phyloP scores from a whole-genome alignment of 768 basidiomycete genomes.

The Xerocomellus intermedius region DNA sequence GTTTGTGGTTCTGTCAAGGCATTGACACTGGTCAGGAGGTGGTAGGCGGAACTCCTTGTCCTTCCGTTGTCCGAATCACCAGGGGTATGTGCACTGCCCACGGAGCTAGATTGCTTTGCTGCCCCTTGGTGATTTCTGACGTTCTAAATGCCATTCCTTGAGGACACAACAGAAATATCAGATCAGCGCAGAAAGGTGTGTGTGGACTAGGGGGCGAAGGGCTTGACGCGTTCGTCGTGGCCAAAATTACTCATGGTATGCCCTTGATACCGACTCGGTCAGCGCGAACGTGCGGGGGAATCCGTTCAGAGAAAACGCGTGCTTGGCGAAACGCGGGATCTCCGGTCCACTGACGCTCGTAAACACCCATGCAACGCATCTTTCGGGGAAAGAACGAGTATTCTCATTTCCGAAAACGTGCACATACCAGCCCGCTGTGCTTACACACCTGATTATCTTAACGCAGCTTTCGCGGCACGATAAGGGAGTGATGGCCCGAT shows the following conservation, averaged over 20 bases:
- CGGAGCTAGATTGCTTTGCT: conserved; percentile 10
- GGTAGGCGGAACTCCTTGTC: conserved; percentile 1
- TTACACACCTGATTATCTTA: conserved; percentile 16
- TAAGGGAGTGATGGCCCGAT: conserved; percentile 9
- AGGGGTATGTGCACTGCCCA: conserved; percentile 12
- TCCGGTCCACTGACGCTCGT: conserved; percentile 10
- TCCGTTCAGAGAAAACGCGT: conserved; percentile 5
- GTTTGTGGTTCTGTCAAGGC: conserved; percentile 5
- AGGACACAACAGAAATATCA: conserved; percentile 15
- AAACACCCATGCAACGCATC: conserved; percentile 11
- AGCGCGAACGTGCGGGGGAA: not conserved
- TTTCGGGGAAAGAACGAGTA: conserved; percentile 5
- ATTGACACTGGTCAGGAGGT: not conserved
- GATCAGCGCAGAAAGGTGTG: conserved; percentile 13
- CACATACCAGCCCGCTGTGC: not conserved
- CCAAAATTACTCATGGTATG: not conserved
- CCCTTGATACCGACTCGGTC: not conserved
- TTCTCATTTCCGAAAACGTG: conserved; percentile 20
- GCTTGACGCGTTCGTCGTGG: not conserved
- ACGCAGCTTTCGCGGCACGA: conserved; percentile 9
- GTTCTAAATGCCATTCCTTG: conserved; percentile 5
- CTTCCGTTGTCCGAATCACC: conserved; percentile 18
- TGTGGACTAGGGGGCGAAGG: not conserved
- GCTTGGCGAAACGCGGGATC: conserved; percentile 6
- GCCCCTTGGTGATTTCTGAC: conserved; percentile 13